A percentile compares a stretch with the other conserved stretches of the same genome.
phyloP scores from a whole-genome alignment of 2,329 filamentous ascomycete species.

The Metarhizium album region DNA sequence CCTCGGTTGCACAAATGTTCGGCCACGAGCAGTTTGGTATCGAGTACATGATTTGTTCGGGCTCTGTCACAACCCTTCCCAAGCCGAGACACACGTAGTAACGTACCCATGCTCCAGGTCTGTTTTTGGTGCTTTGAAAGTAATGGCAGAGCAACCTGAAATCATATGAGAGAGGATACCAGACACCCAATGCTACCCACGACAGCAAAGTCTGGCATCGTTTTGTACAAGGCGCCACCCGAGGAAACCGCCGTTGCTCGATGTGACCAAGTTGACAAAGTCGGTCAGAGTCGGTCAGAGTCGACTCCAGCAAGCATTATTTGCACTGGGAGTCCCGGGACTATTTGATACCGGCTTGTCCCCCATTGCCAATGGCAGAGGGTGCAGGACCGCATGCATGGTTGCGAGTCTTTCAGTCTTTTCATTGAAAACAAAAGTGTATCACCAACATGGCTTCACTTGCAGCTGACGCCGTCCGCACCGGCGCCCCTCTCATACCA shows the following conservation, averaged over 20 bases:
- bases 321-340: not conserved
- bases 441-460: conserved; percentile 3
- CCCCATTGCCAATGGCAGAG: not conserved
- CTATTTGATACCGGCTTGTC: not conserved
- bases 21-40: not conserved
- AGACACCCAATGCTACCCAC: not conserved
- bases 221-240: not conserved
- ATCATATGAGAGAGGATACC: not conserved
- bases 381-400: not conserved
- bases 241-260: not conserved
- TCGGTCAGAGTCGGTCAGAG: not conserved
- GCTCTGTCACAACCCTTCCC: no score
- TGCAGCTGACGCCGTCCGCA: not conserved
- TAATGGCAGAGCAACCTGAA: not conserved
- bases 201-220: not conserved
- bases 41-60: no score
- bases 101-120: not conserved
- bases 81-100: no score
- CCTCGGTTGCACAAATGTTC: not conserved
- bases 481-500: not conserved
- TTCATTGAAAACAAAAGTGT: not conserved
- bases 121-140: not conserved
- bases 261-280: not conserved
- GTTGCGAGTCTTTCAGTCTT: not conserved
- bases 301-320: no score